These are phyloP conservation scores for Penicillium longicatenatum DNA, from an alignment of 495 filamentous ascomycete species.

Conservation along the genomic window DNA sequence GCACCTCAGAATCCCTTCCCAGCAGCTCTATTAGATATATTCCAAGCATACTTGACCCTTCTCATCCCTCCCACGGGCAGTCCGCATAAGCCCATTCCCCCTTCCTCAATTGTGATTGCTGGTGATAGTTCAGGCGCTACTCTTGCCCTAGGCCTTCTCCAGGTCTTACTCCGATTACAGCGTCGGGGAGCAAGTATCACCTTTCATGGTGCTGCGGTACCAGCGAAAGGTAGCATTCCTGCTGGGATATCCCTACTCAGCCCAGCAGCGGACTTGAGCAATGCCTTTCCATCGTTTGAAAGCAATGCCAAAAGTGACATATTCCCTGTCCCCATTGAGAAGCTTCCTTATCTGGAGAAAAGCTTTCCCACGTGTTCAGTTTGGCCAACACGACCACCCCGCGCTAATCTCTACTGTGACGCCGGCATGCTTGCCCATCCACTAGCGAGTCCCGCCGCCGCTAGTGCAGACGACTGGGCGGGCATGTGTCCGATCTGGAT, in stretches of 20 bases:
- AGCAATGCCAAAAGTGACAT: not conserved
- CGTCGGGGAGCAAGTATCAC: not conserved
- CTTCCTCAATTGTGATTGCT: conserved; percentile 2
- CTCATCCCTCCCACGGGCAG: not conserved
- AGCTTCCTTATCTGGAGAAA: conserved; percentile 2
- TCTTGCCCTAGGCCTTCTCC: not conserved
- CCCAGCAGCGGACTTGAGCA: not conserved
- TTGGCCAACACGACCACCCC: not conserved
- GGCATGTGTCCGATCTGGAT: conserved; percentile 1
- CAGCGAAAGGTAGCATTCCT: not conserved
- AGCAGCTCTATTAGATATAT: not conserved
- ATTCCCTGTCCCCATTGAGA: not conserved
- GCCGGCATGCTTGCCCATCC: conserved; percentile 1
- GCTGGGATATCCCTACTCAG: not conserved
- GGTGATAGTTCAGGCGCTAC: not conserved
- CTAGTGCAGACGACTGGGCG: conserved; percentile 2
- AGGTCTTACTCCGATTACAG: not conserved
- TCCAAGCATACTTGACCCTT: not conserved
- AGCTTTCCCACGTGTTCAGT: not conserved
- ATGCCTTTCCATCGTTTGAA: conserved; percentile 2
- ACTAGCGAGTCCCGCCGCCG: not conserved
- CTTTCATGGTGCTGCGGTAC: not conserved
- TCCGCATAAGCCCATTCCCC: not conserved
- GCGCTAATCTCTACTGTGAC: conserved; percentile 1
- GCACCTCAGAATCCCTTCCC: conserved; percentile 4